These are phyloP conservation scores for Castanea mollissima DNA, from an alignment of 306 rosid species.

Conservation along the genomic window DNA sequence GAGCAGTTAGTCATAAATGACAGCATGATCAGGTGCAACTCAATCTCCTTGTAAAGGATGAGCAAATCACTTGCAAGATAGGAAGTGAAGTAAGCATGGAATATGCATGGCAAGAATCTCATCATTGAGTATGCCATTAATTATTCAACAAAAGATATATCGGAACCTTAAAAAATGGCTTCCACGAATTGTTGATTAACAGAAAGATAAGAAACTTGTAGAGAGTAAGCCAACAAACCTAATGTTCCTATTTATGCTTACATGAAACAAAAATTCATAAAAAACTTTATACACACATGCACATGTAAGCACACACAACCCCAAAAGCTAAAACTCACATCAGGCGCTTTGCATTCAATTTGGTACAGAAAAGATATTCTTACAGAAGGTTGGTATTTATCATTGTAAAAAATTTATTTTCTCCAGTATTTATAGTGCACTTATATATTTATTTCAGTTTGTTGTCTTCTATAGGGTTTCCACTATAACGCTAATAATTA, in stretches of 20 bases:
- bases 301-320: not conserved
- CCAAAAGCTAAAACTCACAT: not conserved
- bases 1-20: not conserved
- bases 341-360: not conserved
- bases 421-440: not conserved
- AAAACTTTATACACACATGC: not conserved
- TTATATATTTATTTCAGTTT: not conserved
- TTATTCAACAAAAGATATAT: not conserved
- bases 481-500: not conserved
- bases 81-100: not conserved
- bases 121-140: not conserved
- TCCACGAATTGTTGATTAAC: no score
- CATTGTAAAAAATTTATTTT: not conserved
- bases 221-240: not conserved
- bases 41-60: not conserved
- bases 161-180: no score
- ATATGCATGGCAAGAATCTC: not conserved
- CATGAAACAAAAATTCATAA: not conserved
- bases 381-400: not conserved
- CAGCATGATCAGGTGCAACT: not conserved
- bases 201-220: no score
- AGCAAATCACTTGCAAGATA: not conserved
- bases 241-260: not conserved
- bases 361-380: not conserved
- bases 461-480: not conserved